Conservation (phyloP, 805 yeast genomes). For the Candida easanensis region DNA sequence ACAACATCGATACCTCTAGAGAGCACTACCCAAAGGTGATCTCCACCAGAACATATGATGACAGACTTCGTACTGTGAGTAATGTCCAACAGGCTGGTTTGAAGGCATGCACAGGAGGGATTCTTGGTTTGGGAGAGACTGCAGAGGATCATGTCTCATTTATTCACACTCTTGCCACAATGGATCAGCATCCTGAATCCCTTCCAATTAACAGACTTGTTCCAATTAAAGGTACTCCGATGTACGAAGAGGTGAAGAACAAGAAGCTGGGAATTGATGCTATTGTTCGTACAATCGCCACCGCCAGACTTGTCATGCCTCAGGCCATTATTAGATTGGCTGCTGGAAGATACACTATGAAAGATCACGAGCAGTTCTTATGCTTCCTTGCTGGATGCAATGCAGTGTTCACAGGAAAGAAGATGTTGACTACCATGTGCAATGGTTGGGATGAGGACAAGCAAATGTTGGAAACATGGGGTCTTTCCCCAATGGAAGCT, state of each 20-base stretch:
- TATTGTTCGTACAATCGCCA: slow-evolving; percentile 66
- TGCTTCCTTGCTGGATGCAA: slow-evolving; percentile 79
- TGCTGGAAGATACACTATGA: slow-evolving; percentile 82
- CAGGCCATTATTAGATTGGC: slow-evolving; percentile 67
- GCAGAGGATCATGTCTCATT: slow-evolving; percentile 69
- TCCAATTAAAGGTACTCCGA: slow-evolving; percentile 78
- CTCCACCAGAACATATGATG: slow-evolving; percentile 68
- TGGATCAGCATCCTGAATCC: slow-evolving; percentile 76
- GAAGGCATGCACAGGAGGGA: slow-evolving; percentile 76
- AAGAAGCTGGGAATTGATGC: slow-evolving; percentile 56
- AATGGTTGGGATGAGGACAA: slow-evolving; percentile 84
- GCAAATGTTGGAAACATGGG: slow-evolving; percentile 67
- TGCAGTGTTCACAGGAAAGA: slow-evolving; percentile 79
- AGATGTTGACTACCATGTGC: slow-evolving; percentile 79
- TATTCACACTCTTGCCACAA: slow-evolving; percentile 60
- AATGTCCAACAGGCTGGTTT: slow-evolving; percentile 64
- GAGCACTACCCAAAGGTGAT: slow-evolving; percentile 74
- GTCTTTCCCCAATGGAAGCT: slow-evolving; percentile 54
- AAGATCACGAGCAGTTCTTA: slow-evolving; percentile 68
- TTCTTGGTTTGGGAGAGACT: slow-evolving; percentile 75
- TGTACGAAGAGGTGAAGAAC: slow-evolving; percentile 50
- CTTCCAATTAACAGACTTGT: slow-evolving; percentile 77
- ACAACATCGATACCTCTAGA: slow-evolving; percentile 76
- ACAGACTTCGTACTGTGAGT: slow-evolving; percentile 61
- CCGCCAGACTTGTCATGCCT: slow-evolving; percentile 77